A percentile compares a stretch with the other conserved stretches of the same genome.
Evolutionary conservation across 1,139 yeast species (phyloP).

Genomic region (Geotrichum cucujoidarum): DNA sequence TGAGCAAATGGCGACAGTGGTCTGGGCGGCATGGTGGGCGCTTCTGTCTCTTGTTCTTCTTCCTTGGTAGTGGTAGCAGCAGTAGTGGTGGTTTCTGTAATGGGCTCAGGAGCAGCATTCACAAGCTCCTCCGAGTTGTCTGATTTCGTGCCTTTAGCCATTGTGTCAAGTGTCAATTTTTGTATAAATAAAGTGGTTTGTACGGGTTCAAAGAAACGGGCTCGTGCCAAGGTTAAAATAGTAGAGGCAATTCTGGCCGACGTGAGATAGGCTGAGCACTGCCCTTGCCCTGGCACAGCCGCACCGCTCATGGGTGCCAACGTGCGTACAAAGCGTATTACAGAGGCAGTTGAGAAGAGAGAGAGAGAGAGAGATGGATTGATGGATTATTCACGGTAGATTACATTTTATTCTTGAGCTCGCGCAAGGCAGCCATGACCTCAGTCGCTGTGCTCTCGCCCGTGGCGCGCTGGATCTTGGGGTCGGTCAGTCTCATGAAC

Average conservation of each 20-base stretch:
- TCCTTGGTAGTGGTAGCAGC: too few species aligned
- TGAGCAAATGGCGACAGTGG: conserved; percentile 56
- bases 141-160: conserved; percentile 27
- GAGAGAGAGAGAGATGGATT: too few species aligned
- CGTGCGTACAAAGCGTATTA: too few species aligned
- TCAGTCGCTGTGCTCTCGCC: conserved; percentile 43
- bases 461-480: conserved; percentile 48
- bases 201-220: too few species aligned
- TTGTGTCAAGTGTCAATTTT: too few species aligned
- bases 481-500: conserved; percentile 71
- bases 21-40: conserved; percentile 72
- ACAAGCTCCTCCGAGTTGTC: conserved; percentile 13
- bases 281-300: too few species aligned
- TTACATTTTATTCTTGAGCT: conserved; percentile 58
- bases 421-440: conserved; percentile 64
- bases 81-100: neutral
- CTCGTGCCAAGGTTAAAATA: too few species aligned
- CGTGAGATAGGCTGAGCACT: too few species aligned
- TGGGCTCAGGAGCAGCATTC: neutral
- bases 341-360: too few species aligned
- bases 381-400: conserved; percentile 38
- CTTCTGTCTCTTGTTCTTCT: conserved; percentile 27
- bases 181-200: too few species aligned
- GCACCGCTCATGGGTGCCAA: too few species aligned
- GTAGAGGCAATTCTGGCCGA: too few species aligned